Evolutionary conservation across 2,329 filamentous ascomycete species (phyloP).

Genomic region (Ceratocystis harringtonii): DNA sequence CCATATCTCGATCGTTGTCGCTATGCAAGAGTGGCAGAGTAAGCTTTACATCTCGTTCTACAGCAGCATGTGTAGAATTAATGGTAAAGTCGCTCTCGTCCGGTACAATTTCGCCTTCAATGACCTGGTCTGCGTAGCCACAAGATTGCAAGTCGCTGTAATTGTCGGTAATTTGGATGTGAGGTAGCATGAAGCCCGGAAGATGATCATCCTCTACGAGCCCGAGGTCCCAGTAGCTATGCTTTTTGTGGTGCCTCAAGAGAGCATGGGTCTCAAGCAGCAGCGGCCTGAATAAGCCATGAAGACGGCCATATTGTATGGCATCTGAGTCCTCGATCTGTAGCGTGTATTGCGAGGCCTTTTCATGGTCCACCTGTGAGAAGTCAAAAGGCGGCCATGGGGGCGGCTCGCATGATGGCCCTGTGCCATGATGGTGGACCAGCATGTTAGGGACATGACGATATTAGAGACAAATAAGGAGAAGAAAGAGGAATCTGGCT

Average conservation of each 20-base stretch:
- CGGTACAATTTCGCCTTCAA: constrained; percentile 2
- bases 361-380: background rate
- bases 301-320: constrained; percentile 18
- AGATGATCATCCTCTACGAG: constrained; percentile 10
- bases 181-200: constrained; percentile 1
- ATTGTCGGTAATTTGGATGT: constrained; percentile 1
- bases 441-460: background rate
- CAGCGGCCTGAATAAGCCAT: constrained; percentile 12
- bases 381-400: background rate
- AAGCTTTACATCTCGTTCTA: constrained; percentile 8
- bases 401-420: background rate
- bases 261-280: constrained; percentile 3
- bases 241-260: constrained; percentile 3
- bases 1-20: constrained; percentile 1
- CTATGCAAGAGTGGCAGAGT: background rate
- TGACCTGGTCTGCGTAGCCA: constrained; percentile 6
- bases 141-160: background rate
- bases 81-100: background rate
- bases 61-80: background rate
- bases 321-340: constrained; percentile 17
- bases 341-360: background rate
- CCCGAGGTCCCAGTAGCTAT: background rate
- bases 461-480: background rate
- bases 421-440: background rate
- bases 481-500: too few species aligned